A percentile compares a stretch with the other conserved stretches of the same genome.
phyloP scores from a whole-genome alignment of 768 basidiomycete genomes.

The Tricholoma flavovirens region DNA sequence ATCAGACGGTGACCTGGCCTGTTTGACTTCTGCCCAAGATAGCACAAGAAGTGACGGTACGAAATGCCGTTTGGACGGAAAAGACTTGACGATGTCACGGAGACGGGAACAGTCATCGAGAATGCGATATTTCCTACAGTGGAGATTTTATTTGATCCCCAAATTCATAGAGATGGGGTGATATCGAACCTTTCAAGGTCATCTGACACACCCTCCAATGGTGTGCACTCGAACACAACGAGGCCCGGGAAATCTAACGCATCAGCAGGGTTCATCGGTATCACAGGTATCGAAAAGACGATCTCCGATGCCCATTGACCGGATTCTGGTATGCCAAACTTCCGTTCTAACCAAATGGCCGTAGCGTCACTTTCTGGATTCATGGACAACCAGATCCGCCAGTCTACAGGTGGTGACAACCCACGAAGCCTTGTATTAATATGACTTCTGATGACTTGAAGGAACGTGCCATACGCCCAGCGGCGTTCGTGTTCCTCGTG shows the following conservation, averaged over 20 bases:
- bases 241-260: conserved; percentile 50
- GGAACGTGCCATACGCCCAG: conserved; percentile 73
- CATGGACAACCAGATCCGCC: conserved; percentile 70
- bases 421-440: conserved; percentile 29
- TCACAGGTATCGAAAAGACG: conserved; percentile 56
- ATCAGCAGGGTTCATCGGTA: conserved; percentile 14
- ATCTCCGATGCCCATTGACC: conserved; percentile 56
- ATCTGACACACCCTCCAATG: conserved; percentile 55
- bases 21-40: conserved; percentile 48
- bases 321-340: conserved; percentile 64
- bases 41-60: conserved; percentile 57
- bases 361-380: conserved; percentile 71
- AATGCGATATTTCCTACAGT: conserved; percentile 57
- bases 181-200: conserved; percentile 57
- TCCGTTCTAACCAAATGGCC: conserved; percentile 75
- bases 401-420: conserved; percentile 32
- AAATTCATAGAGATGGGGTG: neutral
- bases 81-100: conserved; percentile 51
- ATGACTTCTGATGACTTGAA: conserved; percentile 38
- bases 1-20: conserved; percentile 37
- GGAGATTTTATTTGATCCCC: conserved; percentile 4
- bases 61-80: conserved; percentile 54
- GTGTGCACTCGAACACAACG: conserved; percentile 72
- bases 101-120: conserved; percentile 70
- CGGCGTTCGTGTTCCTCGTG: conserved; percentile 64